A percentile compares a stretch with the other conserved stretches of the same genome.
Evolutionary conservation across 345 rosid species (phyloP).

Genomic region (Arabidopsis arenosa): DNA sequence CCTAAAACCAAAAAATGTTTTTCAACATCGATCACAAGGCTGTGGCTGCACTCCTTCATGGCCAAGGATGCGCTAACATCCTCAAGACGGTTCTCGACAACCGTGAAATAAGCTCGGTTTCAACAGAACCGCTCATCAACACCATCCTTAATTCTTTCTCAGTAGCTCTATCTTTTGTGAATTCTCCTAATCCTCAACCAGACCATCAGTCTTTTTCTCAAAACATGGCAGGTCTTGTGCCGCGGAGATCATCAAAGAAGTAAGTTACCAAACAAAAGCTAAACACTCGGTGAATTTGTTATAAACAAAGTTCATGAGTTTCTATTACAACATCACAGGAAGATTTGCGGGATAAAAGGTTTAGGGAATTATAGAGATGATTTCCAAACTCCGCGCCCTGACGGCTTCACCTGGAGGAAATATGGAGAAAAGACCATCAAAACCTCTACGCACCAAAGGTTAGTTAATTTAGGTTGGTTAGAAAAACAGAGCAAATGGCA

Average conservation of each 20-base stretch:
- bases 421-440: slow-evolving; percentile 56
- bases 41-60: slow-evolving; percentile 23
- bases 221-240: not conserved
- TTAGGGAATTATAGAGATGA: not conserved
- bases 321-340: not conserved
- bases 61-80: slow-evolving; percentile 26
- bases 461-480: not conserved
- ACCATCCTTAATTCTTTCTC: slow-evolving; percentile 34
- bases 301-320: not conserved
- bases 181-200: not conserved
- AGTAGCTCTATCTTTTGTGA: slow-evolving; percentile 1
- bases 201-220: slow-evolving; percentile 2
- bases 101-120: not conserved
- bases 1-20: not conserved
- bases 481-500: not conserved
- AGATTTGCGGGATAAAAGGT: not conserved
- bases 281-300: not conserved
- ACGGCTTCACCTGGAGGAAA: slow-evolving; percentile 53
- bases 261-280: not conserved
- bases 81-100: slow-evolving; percentile 22
- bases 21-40: not conserved
- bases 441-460: slow-evolving; percentile 45
- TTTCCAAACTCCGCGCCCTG: not conserved
- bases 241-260: not conserved
- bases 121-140: slow-evolving; percentile 12